Base-by-base conservation (phyloP, 176 grass and related monocot genomes). In the Carex myosuroides region DNA sequence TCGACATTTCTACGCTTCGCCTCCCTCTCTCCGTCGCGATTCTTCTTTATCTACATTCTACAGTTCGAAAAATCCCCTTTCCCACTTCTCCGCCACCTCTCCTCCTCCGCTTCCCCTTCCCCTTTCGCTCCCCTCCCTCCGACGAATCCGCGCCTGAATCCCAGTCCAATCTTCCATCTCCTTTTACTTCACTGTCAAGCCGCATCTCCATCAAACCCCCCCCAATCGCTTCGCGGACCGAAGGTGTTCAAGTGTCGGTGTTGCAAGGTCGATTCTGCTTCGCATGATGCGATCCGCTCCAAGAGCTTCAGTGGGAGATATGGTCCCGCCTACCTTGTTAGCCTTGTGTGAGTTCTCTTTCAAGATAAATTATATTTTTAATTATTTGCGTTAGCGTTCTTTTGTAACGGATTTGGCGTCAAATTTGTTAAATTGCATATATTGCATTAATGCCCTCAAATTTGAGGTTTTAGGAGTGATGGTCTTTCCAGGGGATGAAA, bases 211-310 rank as follows among this genome's bases (percentile, higher is more conserved):
- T 6, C 41, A 42, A 42, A 5, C 42, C 42, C 42, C 42, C 42
- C 42, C 42, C 83, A 94, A 86, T 90, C 85, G 56, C 80, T 97
- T 21, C 88, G 90, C 20, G 92, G 88, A 14, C 81, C 90, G 53
- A 94, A 89, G 90, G 89, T 97, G 79, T 97, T 94, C 92, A 89
- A 78, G 87, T 94, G 90, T 87, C 74, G 83, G 59, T 32, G 70
- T 85, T 97, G 92, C 94, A 81, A 81, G 88, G 94, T 97, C 77
- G 90, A 92, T 86, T 92, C 90, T 29, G 94, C 94, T 35, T 94
- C 94, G 70, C 88, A 44, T 18, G 92, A 94, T 50, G 90, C 85
- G 74, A 89, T 97, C 64, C 18, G 92, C 30, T 97, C 94, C 80
- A 97, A 97, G 87, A 92, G 91, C 1, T 97, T 92, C 85, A 85